Evolutionary conservation across 1,284 basidiomycete genomes (phyloP), one percentile per base, ranked within the genome.

Genomic region (Fomitopsis betulina): DNA sequence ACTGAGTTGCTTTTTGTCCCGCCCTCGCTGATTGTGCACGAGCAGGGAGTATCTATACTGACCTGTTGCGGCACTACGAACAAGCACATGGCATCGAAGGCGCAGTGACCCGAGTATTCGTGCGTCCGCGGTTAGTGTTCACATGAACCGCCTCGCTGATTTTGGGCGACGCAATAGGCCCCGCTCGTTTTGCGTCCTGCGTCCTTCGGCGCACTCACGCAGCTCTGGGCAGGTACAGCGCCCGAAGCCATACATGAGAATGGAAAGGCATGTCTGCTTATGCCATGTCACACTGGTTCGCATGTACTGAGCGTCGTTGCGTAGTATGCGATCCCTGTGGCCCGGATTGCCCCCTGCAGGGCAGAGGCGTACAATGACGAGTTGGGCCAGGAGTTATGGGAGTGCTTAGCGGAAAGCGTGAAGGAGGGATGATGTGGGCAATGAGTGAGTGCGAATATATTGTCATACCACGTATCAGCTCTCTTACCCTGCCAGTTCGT

Each of bases 281-380:
- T 32, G 23, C 27, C 25, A 37, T 13, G 7, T 35, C 19, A 10
- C 6, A 25, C 21, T 30, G 10, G 9, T 0, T 21, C 13, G 15
- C n/a, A 2, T 21, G 3, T 42, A 2, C n/a, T 38, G 2, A 21
- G 25, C 45, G 13, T n/a, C 13, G 25, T 5, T 7, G 12, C 23
- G 21, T 60, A 81, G 77, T 82, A 75, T 60, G 61, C 79, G 15
- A 74, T 78, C 5, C 79, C 80, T 2, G 82, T 77, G 77, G 81
- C 77, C 0, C 69, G 78, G 2, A 50, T 73, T 3, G 77, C 73
- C 0, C 61, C 63, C 8, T 70, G 64, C 7, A 68, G 68, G 19
- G 52, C 64, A 9, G 68, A 67, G 13, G 67, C 73, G 3, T 67
- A 70, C 23, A 74, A 82, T 60, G 67, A 68, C 25, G 62, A 71